Evolutionary conservation across 169 alveolate genomes (phyloP).

Genomic region (Miamiensis avidus): DNA sequence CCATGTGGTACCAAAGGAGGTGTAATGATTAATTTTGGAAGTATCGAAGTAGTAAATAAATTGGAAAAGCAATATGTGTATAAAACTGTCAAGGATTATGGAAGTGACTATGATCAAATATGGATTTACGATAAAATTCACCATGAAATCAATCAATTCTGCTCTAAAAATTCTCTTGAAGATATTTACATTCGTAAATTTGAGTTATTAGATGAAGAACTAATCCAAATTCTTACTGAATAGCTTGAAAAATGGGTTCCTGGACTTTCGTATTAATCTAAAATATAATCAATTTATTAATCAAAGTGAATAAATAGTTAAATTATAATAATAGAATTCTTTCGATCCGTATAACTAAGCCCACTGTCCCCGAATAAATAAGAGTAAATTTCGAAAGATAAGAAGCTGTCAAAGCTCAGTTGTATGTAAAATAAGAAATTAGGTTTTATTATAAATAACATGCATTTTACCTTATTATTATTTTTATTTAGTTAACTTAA

Average conservation of each 20-base stretch:
- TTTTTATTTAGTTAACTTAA: background rate
- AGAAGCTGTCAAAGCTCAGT: background rate
- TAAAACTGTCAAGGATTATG: background rate
- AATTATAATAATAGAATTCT: background rate
- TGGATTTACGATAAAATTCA: background rate
- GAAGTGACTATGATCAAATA: background rate
- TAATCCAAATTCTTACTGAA: background rate
- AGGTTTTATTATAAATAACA: too few species aligned
- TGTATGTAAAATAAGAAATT: background rate
- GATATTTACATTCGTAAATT: background rate
- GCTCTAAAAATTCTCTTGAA: background rate
- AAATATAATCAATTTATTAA: too few species aligned
- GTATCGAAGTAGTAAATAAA: background rate
- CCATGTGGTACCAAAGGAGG: background rate
- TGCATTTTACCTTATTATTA: background rate
- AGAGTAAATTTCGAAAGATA: background rate
- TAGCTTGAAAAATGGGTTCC: background rate
- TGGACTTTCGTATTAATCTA: background rate
- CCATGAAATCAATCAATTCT: background rate
- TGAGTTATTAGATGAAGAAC: background rate
- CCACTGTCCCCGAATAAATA: background rate
- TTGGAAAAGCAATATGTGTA: background rate
- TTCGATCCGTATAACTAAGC: background rate
- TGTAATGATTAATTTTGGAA: background rate
- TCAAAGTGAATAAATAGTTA: too few species aligned